Percentiles rank a stretch among this genome's conserved stretches.
These are phyloP conservation scores for Saturnispora serradocipensis DNA, from an alignment of 805 yeast species.

Conservation along the genomic window DNA sequence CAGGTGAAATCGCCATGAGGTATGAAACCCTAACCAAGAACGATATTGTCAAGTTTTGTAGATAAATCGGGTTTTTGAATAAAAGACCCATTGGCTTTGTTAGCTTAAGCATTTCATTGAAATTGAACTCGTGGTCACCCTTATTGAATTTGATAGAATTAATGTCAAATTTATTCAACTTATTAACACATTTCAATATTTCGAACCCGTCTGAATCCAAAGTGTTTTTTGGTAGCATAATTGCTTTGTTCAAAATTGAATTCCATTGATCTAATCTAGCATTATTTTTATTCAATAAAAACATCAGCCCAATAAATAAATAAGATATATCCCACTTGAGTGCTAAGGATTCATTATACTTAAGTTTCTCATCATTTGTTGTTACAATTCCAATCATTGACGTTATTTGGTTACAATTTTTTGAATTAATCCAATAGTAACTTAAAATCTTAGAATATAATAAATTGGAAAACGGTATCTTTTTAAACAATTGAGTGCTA, in stretches of 20 bases:
- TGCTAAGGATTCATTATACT: not conserved
- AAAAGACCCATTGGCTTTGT: constrained; percentile 2
- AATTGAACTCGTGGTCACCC: not conserved
- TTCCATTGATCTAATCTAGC: not conserved
- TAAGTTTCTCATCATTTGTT: not conserved
- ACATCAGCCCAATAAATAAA: not conserved
- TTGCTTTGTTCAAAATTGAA: not conserved
- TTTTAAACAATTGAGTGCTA: not conserved
- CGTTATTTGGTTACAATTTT: not conserved
- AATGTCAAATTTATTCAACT: not conserved
- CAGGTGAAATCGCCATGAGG: constrained; percentile 2
- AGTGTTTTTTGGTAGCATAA: not conserved
- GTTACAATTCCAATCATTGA: not conserved
- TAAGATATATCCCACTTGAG: constrained; percentile 2
- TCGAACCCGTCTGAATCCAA: not conserved
- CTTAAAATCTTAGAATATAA: not conserved
- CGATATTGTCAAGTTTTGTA: constrained; percentile 5
- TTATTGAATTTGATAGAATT: not conserved
- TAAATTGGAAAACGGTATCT: not conserved
- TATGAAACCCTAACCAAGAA: not conserved
- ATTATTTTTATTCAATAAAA: not conserved
- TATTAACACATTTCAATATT: not conserved
- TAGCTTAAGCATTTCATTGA: not conserved
- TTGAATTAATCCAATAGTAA: not conserved
- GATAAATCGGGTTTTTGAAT: not conserved